Base-by-base conservation (phyloP, 192 early-diverging fungal species). In the Mortierella hygrophila region DNA sequence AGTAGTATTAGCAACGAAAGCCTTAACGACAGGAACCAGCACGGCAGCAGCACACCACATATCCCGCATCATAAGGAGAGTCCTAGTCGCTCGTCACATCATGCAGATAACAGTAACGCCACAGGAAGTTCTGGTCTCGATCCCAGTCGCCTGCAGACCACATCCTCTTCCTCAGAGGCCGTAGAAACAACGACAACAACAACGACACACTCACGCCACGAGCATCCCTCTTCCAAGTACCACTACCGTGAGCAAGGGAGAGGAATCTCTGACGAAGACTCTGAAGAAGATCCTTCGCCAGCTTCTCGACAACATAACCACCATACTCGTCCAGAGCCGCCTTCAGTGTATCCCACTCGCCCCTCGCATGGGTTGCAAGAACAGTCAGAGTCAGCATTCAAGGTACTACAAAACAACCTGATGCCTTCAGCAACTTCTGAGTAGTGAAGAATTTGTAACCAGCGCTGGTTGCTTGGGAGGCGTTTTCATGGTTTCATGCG, bases 181-280 rank as follows among this genome's bases (percentile, higher is more conserved):
- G 18, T n/a, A 41, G 32, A 29, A 32, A 10, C 60, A 35, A 15
- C 21, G 9, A 8, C 29, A 15, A 13, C 29, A 65, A 32, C 60
- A 65, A 29, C 29, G 26, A 4, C 26, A 29, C 60, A 65, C 26
- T 32, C 77, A 38, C 38, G 6, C n/a, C 49, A 47, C 15, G 47
- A 71, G 20, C 52, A 72, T n/a, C 13, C 21, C 10, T 52, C 52
- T 1, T 72, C 78, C 26, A 69, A 72, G 52, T 80, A 60, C 52
- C 79, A 80, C 23, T 80, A 80, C 29, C 70, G 79, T 52, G 72
- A 80, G 23, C 69, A 72, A 38, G 41, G 78, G 18, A 70, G 44
- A n/a, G 55, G 63, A 37, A 6, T 40, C 47, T 80, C 79, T 69
- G 79, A 80, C 8, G 79, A 80, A 38, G 79, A 80, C 65, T 80